These are phyloP conservation scores for Malus sieversii DNA, from an alignment of 306 rosid species.

Conservation along the genomic window DNA sequence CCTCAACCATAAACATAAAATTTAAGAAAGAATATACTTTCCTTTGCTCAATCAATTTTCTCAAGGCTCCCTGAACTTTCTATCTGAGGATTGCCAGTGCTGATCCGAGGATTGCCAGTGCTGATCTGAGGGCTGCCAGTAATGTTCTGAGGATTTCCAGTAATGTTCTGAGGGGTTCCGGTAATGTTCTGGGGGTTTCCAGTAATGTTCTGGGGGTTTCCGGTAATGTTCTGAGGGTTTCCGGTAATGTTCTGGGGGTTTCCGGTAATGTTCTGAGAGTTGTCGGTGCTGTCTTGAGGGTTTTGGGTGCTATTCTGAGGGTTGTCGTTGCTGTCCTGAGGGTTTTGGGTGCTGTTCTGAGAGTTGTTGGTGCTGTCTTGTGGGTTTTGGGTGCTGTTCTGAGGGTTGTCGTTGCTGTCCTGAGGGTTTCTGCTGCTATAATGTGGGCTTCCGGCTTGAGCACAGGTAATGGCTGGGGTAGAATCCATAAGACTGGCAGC, in stretches of 20 bases:
- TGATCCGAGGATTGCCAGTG: slow-evolving; percentile 19
- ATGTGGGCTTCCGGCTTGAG: slow-evolving; percentile 17
- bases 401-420: neutral
- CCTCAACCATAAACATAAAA: slow-evolving; percentile 31
- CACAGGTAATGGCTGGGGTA: slow-evolving; percentile 24
- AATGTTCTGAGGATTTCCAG: neutral
- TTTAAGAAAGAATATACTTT: slow-evolving; percentile 1
- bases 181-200: neutral
- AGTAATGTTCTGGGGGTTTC: neutral
- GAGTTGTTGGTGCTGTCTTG: slow-evolving; percentile 2
- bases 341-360: neutral
- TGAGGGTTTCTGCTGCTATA: slow-evolving; percentile 7
- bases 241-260: slow-evolving; percentile 10
- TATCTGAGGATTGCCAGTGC: slow-evolving; percentile 19
- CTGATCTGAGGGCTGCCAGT: slow-evolving; percentile 6
- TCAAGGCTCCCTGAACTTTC: slow-evolving; percentile 32
- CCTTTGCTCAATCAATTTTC: slow-evolving; percentile 18
- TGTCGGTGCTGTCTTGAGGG: slow-evolving; percentile 1
- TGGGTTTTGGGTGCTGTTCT: neutral
- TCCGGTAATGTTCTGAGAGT: slow-evolving; percentile 11
- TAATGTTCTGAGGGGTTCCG: slow-evolving; percentile 22
- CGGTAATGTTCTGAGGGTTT: slow-evolving; percentile 15
- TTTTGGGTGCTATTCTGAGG: slow-evolving; percentile 5
- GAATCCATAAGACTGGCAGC: slow-evolving; percentile 82
- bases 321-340: slow-evolving; percentile 8